Base-by-base conservation (phyloP, 768 basidiomycete genomes). In the Cyclocybe aegerita region DNA sequence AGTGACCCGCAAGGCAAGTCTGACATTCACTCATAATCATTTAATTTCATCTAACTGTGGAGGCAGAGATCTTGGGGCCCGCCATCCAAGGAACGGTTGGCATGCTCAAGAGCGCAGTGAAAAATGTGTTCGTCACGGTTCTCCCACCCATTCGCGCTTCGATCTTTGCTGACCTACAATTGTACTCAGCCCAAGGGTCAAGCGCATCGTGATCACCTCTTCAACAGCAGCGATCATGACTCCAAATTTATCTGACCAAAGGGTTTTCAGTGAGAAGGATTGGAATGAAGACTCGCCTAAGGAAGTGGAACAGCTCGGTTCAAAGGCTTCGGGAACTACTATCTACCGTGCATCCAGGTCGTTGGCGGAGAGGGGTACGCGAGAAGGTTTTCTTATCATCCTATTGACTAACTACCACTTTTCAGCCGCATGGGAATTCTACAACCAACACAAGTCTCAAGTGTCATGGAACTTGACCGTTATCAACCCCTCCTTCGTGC, bases 61-160 rank as follows among this genome's bases (percentile, higher is more conserved):
- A n/a, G n/a, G n/a, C n/a, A 85, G 84, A 87, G 54, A 60, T 88
- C 36, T 82, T 89, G 57, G 64, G 62, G 11, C 90, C 91, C 5
- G 89, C 90, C 16, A 79, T 92, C 3, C 68, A 81, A 3, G 90
- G 90, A 2, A 92, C 89, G 0, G 58, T 79, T 1, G 75, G 81
- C 2, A 71, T 92, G 8, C 70, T 93, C n/a, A 69, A 80, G 52
- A 81, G 81, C 41, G 77, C 82, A 4, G 62, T 79, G 47, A 83
- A 82, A 60, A 61, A 80, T 51, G 76, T 72, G 80, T 83, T 51
- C 14, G 70, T 44, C n/a, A 16, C 32, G 4, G 4, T 3, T 1
- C 4, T 4, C n/a, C 10, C 5, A 15, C 10, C 33, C n/a, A 9
- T 29, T 6, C 32, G 1, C 11, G n/a, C 32, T 1, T 36, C 11